These are phyloP conservation scores for Zopfochytrium polystomum DNA, from an alignment of 371 early-diverging fungal species.

Conservation along the genomic window DNA sequence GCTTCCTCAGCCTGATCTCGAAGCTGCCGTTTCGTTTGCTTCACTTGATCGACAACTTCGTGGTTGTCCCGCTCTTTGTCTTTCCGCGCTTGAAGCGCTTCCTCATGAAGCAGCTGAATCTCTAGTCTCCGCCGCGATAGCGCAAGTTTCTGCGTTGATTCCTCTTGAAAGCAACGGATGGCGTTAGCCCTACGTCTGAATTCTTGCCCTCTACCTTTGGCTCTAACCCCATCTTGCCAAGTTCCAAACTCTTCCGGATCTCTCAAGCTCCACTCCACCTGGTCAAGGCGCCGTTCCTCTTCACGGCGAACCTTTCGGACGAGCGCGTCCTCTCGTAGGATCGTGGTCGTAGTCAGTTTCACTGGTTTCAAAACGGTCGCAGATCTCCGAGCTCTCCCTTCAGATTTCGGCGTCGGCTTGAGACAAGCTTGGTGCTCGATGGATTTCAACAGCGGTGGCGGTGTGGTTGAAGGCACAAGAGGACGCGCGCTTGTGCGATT, in stretches of 20 bases:
- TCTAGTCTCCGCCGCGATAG: conserved; percentile 40
- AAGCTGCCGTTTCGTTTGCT: conserved; percentile 26
- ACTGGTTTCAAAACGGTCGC: conserved; percentile 28
- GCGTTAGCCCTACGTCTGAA: too few relatives aligned
- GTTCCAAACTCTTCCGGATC: conserved; percentile 35
- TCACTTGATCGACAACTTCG: conserved; percentile 25
- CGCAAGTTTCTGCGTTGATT: conserved; percentile 30
- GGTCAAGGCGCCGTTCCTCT: conserved; percentile 27
- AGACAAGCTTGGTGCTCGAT: background rate
- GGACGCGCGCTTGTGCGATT: conserved; percentile 11
- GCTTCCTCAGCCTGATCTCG: conserved; percentile 16
- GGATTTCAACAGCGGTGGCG: background rate
- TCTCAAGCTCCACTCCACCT: conserved; percentile 37
- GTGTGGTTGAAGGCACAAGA: background rate
- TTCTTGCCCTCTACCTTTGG: conserved; percentile 39
- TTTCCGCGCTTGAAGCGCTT: conserved; percentile 40
- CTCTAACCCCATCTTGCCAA: conserved; percentile 34
- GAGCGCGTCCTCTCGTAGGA: conserved; percentile 48
- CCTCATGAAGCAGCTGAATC: conserved; percentile 49
- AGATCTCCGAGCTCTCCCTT: conserved; percentile 10
- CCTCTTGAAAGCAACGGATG: too few relatives aligned
- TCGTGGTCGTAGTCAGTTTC: conserved; percentile 45
- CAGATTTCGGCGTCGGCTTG: conserved; percentile 16
- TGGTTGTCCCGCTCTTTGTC: conserved; percentile 39
- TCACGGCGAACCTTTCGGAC: conserved; percentile 30